A percentile compares a stretch with the other conserved stretches of the same genome.
Evolutionary conservation across 2,329 filamentous ascomycete genomes (phyloP).

Genomic region (Penicillium sp.): DNA sequence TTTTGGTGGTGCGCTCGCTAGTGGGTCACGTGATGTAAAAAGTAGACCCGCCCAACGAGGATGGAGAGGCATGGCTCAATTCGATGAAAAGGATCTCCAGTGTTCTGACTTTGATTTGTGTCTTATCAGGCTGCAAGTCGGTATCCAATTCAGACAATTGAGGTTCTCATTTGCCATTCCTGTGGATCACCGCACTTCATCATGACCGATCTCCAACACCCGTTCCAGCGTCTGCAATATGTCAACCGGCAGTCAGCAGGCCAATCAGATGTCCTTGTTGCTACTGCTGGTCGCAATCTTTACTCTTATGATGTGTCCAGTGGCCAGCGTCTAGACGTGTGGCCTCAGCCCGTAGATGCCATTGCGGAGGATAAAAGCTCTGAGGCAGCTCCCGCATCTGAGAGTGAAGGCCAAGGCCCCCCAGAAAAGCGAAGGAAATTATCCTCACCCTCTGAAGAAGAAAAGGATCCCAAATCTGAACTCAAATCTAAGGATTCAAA

Average conservation of each 20-base stretch:
- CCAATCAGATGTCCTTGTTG: constrained; percentile 60
- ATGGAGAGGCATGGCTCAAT: constrained; percentile 5
- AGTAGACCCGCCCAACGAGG: constrained; percentile 5
- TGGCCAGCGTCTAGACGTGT: constrained; percentile 60
- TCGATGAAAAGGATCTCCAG: constrained; percentile 1
- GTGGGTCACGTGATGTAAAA: constrained; percentile 33
- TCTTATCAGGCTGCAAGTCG: not conserved
- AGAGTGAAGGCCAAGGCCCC: constrained; percentile 34
- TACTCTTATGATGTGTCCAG: constrained; percentile 63
- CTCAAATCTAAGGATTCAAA: constrained; percentile 4
- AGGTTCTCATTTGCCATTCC: not conserved
- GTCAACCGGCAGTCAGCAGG: constrained; percentile 28
- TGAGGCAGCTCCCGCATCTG: constrained; percentile 25
- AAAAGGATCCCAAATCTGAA: constrained; percentile 14
- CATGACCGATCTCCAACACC: constrained; percentile 45
- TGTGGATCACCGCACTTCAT: constrained; percentile 3
- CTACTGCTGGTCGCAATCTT: constrained; percentile 70
- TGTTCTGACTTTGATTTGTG: not conserved
- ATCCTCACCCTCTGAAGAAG: constrained; percentile 28
- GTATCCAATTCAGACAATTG: not conserved
- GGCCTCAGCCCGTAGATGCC: constrained; percentile 48
- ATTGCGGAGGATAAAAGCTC: constrained; percentile 25
- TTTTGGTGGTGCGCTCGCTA: constrained; percentile 42
- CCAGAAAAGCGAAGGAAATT: constrained; percentile 49
- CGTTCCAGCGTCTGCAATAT: constrained; percentile 63